A percentile compares a stretch with the other conserved stretches of the same genome.
Conservation (phyloP, 139 green algal genomes). For the Coelastrella sp. region DNA sequence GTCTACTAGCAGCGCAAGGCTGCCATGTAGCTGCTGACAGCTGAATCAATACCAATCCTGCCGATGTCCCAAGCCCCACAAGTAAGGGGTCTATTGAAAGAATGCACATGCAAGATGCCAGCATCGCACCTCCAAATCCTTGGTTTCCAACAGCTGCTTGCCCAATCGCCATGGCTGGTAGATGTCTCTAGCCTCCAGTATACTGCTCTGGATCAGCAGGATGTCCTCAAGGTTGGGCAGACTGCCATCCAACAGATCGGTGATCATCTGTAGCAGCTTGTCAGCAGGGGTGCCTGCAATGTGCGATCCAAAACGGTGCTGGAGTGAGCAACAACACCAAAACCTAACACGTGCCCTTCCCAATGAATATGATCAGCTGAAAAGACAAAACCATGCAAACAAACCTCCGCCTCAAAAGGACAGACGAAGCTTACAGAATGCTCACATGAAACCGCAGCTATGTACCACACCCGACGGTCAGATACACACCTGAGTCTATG, state of each 20-base stretch:
- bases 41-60: no score
- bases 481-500: slow-evolving; percentile 57
- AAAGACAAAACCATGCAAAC: not conserved
- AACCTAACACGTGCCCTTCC: no score
- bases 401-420: not conserved
- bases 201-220: slow-evolving; percentile 67
- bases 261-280: slow-evolving; percentile 74
- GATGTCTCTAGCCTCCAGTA: slow-evolving; percentile 68
- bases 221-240: slow-evolving; percentile 68
- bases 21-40: not conserved
- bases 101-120: not conserved
- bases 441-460: not conserved
- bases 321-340: not conserved
- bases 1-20: not conserved
- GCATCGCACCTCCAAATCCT: slow-evolving; percentile 53
- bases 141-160: slow-evolving; percentile 63
- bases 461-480: not conserved
- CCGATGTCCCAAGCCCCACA: not conserved
- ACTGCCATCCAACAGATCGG: slow-evolving; percentile 66
- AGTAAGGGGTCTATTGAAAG: not conserved
- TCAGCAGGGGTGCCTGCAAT: slow-evolving; percentile 66
- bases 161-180: slow-evolving; percentile 67
- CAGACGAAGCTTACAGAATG: not conserved
- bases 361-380: not conserved
- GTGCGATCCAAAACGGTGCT: not conserved